Percentiles rank a stretch among this genome's conserved stretches.
Conservation (phyloP, 2,329 filamentous ascomycete genomes). For the Sarocladium brachiariae region DNA sequence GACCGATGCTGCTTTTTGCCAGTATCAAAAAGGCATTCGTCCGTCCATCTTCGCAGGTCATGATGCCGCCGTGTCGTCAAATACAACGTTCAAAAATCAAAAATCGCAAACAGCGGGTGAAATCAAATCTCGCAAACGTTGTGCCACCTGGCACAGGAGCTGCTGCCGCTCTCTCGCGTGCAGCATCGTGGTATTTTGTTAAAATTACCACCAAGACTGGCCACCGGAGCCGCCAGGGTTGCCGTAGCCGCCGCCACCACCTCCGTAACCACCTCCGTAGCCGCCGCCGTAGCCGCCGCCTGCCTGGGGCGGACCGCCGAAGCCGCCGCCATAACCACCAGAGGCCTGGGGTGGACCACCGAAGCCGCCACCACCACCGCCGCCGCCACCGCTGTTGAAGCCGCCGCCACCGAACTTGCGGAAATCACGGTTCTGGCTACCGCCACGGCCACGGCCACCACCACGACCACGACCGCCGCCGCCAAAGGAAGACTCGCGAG, state of each 20-base stretch:
- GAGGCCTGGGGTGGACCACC: constrained; percentile 22
- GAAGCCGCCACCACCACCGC: constrained; percentile 26
- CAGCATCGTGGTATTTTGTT: constrained; percentile 13
- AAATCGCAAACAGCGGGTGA: constrained; percentile 15
- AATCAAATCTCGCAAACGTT: constrained; percentile 15
- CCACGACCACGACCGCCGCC: constrained; percentile 58
- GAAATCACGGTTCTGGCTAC: constrained; percentile 76
- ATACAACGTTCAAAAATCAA: constrained; percentile 18
- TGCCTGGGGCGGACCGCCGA: constrained; percentile 30
- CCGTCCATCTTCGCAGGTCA: constrained; percentile 27
- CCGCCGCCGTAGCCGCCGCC: constrained; percentile 32
- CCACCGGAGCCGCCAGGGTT: constrained; percentile 65
- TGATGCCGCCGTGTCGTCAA: constrained; percentile 35
- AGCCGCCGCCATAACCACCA: constrained; percentile 38
- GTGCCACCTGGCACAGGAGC: background rate
- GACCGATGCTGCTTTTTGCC: constrained; percentile 29
- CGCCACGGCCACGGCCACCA: constrained; percentile 48
- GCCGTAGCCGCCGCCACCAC: constrained; percentile 44
- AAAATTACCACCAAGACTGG: constrained; percentile 60
- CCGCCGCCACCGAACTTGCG: constrained; percentile 65
- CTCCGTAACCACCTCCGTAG: constrained; percentile 31
- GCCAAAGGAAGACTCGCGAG: constrained; percentile 83
- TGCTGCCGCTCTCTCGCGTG: background rate
- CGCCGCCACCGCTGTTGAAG: constrained; percentile 36
- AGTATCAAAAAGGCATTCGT: constrained; percentile 26